Base-by-base conservation (phyloP, 768 basidiomycete genomes). In the Cystobasidium ongulense region DNA sequence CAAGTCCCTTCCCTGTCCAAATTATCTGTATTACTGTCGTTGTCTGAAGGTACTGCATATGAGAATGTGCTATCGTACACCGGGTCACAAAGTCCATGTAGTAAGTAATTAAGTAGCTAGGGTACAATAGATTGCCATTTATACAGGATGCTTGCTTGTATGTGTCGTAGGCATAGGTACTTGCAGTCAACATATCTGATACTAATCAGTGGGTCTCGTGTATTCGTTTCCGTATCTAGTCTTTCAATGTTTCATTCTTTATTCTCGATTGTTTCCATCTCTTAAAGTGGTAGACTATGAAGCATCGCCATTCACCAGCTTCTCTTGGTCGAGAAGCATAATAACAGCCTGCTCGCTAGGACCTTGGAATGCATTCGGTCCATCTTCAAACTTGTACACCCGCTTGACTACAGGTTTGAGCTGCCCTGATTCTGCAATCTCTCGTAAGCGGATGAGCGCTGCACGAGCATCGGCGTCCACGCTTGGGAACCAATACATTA, bases 381-480 rank as follows among this genome's bases (percentile, higher is more conserved):
- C 68, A 43, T 71, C 68, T 59, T 71, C 53, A 36, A 71, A 61
- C 53, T 59, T 71, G 54, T 71, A 71, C 5, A 71, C 68, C 10
- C 68, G 68, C 68, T 54, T 54, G 10, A 71, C 68, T 3, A 61
- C 68, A n/a, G 68, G 68, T 53, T 71, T 71, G 68, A 71, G 52
- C 41, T 71, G 68, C 27, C 68, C 68, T n/a, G 27, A 70, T 11
- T 76, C 73, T n/a, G 75, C 74, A 0, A 71, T 74, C n/a, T 71
- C 77, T 5, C 72, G 35, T n/a, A 80, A 73, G 59, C 75, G 67
- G 31, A 78, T 79, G 50, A 80, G 74, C 35, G 76, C 67, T 23
- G 78, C 78, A 29, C 79, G 65, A 2, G 74, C 59, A 36, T 74
- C 66, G 18, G 33, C 18, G 17, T 53, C 65, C n/a, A 46, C 1